A percentile compares a stretch with the other conserved stretches of the same genome.
These are phyloP conservation scores for Phylloporus rhodoxanthus DNA, from an alignment of 768 basidiomycete species.

Conservation along the genomic window DNA sequence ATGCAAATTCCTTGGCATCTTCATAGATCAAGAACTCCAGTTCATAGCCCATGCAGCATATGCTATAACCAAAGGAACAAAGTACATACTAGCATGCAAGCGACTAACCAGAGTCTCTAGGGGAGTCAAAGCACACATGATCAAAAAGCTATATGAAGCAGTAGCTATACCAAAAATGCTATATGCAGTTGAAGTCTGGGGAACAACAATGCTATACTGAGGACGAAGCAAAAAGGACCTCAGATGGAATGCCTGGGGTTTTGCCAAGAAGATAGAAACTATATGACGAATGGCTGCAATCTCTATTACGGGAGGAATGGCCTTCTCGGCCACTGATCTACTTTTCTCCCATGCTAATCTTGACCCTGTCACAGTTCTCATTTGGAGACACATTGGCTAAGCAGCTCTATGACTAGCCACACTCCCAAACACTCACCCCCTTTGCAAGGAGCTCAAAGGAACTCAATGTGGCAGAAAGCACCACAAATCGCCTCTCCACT, in stretches of 20 bases:
- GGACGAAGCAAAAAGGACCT: not conserved
- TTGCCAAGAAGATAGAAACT: slow-evolving; percentile 4
- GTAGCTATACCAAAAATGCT: slow-evolving; percentile 6
- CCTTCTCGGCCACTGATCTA: slow-evolving; percentile 17
- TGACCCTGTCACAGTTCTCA: not conserved
- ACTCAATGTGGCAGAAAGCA: not conserved
- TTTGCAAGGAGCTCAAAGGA: too few species aligned
- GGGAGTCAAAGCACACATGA: slow-evolving; percentile 13
- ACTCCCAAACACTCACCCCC: too few species aligned
- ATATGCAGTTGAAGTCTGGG: slow-evolving; percentile 23
- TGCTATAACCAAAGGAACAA: slow-evolving; percentile 1
- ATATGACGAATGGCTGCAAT: too few species aligned
- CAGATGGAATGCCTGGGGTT: slow-evolving; percentile 10
- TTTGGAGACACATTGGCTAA: not conserved
- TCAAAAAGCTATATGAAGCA: not conserved
- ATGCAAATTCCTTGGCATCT: slow-evolving; percentile 30
- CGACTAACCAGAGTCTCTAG: not conserved
- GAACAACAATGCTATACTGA: not conserved
- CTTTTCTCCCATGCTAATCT: slow-evolving; percentile 17
- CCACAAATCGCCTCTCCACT: too few species aligned
- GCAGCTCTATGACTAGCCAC: not conserved
- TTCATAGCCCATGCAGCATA: slow-evolving; percentile 21
- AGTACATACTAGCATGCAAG: not conserved
- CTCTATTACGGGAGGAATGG: too few species aligned
- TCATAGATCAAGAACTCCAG: slow-evolving; percentile 19